phyloP scores from a whole-genome alignment of 352 stramenopile species.

The Globisporangium canariense region DNA sequence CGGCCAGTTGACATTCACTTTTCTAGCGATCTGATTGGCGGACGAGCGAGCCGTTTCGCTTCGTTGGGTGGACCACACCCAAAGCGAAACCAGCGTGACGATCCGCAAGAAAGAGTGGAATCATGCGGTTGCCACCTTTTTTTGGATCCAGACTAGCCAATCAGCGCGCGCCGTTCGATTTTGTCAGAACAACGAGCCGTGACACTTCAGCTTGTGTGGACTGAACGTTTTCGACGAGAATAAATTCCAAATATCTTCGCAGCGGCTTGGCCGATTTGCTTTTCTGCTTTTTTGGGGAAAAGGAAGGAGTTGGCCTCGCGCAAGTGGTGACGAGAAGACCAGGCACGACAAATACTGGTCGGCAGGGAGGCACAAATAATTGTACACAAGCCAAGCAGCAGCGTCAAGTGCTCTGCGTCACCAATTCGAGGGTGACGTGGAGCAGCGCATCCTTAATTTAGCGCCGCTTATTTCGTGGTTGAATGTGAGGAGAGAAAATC shows the following conservation, averaged over 20 bases:
- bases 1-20: neutral
- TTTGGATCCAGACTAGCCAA: neutral
- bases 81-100: neutral
- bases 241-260: conserved; percentile 13
- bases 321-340: no score
- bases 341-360: neutral
- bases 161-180: neutral
- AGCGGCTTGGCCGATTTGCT: neutral
- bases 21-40: neutral
- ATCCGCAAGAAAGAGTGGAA: neutral
- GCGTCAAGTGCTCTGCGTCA: conserved; percentile 5
- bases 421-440: neutral
- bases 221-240: conserved; percentile 3
- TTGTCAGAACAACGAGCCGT: neutral
- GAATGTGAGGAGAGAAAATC: neutral
- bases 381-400: conserved; percentile 2
- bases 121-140: neutral
- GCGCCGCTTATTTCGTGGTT: neutral
- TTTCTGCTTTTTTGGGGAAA: neutral
- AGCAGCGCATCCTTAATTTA: neutral
- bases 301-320: neutral
- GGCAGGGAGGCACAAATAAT: neutral
- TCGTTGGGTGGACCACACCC: neutral
- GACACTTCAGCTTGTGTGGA: neutral
- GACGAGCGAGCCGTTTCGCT: neutral